A percentile compares a stretch with the other conserved stretches of the same genome.
These are phyloP conservation scores for Stagonosporopsis chrysanthemi DNA, from an alignment of 2,329 filamentous ascomycete species.

Conservation along the genomic window DNA sequence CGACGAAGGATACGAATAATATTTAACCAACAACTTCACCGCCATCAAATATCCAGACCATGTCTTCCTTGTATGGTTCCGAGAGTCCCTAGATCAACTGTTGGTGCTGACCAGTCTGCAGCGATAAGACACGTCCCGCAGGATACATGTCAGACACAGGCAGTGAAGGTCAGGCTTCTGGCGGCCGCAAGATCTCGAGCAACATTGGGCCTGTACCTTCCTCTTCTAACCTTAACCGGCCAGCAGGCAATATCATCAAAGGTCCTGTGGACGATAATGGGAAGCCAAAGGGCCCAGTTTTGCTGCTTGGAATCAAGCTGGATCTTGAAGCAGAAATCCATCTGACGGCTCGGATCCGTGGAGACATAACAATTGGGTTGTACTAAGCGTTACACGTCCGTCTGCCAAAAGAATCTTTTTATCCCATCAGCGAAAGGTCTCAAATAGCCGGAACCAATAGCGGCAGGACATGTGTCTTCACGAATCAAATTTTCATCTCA, in stretches of 20 bases:
- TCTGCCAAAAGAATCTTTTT: too few species aligned
- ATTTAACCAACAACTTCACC: not conserved
- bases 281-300: constrained; percentile 64
- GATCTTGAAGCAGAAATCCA: constrained; percentile 70
- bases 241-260: constrained; percentile 58
- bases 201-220: constrained; percentile 46
- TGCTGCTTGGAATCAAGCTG: constrained; percentile 69
- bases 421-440: too few species aligned
- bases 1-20: constrained; percentile 19
- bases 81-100: not conserved
- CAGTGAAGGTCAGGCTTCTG: constrained; percentile 50
- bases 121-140: constrained; percentile 39
- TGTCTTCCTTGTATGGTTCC: constrained; percentile 41
- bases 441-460: not conserved
- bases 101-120: constrained; percentile 19
- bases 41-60: constrained; percentile 10
- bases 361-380: constrained; percentile 67
- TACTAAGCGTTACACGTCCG: constrained; percentile 52
- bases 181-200: constrained; percentile 46
- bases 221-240: constrained; percentile 50
- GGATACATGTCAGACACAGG: constrained; percentile 51
- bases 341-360: constrained; percentile 65
- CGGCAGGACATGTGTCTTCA: too few species aligned
- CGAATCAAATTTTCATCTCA: too few species aligned
- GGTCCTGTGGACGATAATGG: constrained; percentile 65